Evolutionary conservation across 1,284 basidiomycete genomes (phyloP).

Genomic region (Cutaneotrichosporon cyanovorans): DNA sequence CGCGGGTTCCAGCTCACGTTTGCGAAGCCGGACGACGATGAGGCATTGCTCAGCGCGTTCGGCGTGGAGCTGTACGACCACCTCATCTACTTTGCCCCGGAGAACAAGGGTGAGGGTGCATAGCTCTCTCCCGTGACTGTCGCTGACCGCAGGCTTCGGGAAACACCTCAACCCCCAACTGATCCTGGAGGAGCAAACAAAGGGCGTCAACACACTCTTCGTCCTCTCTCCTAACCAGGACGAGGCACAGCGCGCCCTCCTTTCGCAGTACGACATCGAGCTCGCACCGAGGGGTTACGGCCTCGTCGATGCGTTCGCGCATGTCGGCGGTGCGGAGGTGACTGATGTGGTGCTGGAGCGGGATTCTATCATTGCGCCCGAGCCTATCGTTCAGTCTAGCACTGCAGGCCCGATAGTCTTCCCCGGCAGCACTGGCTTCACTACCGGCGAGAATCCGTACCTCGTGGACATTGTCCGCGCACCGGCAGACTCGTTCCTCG

Average conservation of each 20-base stretch:
- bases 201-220: slow-evolving; percentile 72
- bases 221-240: slow-evolving; percentile 59
- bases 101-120: slow-evolving; percentile 60
- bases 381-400: slow-evolving; percentile 24
- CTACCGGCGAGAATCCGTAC: slow-evolving; percentile 66
- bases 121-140: slow-evolving; percentile 58
- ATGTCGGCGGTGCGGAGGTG: slow-evolving; percentile 11
- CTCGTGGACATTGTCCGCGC: slow-evolving; percentile 74
- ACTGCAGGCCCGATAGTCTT: slow-evolving; percentile 7
- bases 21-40: slow-evolving; percentile 64
- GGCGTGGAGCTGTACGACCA: slow-evolving; percentile 71
- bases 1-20: slow-evolving; percentile 75
- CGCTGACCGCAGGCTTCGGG: slow-evolving; percentile 8
- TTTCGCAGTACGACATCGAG: slow-evolving; percentile 53
- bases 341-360: slow-evolving; percentile 50
- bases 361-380: slow-evolving; percentile 66
- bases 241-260: slow-evolving; percentile 49
- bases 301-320: slow-evolving; percentile 46
- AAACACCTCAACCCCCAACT: slow-evolving; percentile 68
- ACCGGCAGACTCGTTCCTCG: slow-evolving; percentile 50
- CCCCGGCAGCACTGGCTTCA: slow-evolving; percentile 38
- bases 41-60: slow-evolving; percentile 59
- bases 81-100: slow-evolving; percentile 72
- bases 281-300: slow-evolving; percentile 14
- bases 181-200: slow-evolving; percentile 63